phyloP scores from a whole-genome alignment of 257 asterid species.

The Forsythia suspensa region DNA sequence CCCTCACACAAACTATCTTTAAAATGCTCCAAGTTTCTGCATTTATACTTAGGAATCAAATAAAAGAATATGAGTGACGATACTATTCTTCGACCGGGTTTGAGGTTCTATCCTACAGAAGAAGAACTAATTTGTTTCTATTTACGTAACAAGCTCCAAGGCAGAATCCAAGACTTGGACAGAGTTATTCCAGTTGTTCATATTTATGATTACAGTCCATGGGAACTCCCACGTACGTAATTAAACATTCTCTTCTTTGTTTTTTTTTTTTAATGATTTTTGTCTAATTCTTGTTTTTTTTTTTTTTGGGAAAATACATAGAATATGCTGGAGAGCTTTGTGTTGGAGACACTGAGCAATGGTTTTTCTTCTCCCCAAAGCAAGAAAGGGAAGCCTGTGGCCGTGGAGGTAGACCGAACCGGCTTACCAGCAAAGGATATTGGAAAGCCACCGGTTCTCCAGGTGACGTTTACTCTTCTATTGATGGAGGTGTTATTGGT shows the following conservation, averaged over 20 bases:
- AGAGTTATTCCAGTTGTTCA: conserved; percentile 37
- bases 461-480: conserved; percentile 46
- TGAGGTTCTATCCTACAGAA: conserved; percentile 47
- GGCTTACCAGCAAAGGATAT: conserved; percentile 53
- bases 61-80: neutral
- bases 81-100: conserved; percentile 24
- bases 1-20: too few relatives aligned
- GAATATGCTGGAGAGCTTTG: conserved; percentile 43
- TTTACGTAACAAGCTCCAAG: conserved; percentile 33
- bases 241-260: neutral
- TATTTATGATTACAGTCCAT: conserved; percentile 35
- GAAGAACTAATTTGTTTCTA: conserved; percentile 44
- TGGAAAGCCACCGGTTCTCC: conserved; percentile 78
- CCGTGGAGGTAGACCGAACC: conserved; percentile 54
- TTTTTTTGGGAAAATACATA: neutral
- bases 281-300: neutral
- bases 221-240: conserved; percentile 37
- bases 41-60: neutral
- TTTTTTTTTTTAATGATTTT: neutral
- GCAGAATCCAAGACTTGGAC: conserved; percentile 18
- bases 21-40: too few relatives aligned
- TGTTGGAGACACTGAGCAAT: conserved; percentile 44
- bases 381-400: conserved; percentile 46
- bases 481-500: conserved; percentile 33
- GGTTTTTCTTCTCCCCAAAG: conserved; percentile 64